These are phyloP conservation scores for Phascolomyces articulosus DNA, from an alignment of 371 early-diverging fungal genomes.

Conservation along the genomic window DNA sequence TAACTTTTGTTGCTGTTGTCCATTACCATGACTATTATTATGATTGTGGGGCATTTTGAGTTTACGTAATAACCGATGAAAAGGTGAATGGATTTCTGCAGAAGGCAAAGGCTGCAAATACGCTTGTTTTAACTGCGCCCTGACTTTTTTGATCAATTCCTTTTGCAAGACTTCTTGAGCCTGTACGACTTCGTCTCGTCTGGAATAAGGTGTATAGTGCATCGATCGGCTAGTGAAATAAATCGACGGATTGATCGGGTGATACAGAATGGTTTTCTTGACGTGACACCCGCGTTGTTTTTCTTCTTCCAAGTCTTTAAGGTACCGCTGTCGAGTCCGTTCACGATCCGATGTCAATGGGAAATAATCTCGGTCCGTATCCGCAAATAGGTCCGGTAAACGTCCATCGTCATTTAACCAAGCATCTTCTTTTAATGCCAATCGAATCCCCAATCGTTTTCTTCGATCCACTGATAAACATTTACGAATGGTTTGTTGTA, in stretches of 20 bases:
- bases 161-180: conserved; percentile 35
- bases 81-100: conserved; percentile 26
- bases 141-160: conserved; percentile 34
- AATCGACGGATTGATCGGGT: conserved; percentile 44
- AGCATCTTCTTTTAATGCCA: conserved; percentile 51
- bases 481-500: conserved; percentile 55
- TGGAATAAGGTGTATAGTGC: conserved; percentile 22
- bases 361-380: conserved; percentile 1
- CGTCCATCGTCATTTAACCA: conserved; percentile 49
- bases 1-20: conserved; percentile 16
- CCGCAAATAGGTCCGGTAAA: conserved; percentile 19
- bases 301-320: conserved; percentile 32
- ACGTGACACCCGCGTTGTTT: conserved; percentile 25
- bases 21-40: too few species aligned
- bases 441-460: conserved; percentile 45
- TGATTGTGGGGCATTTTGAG: conserved; percentile 21
- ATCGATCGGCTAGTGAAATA: conserved; percentile 42
- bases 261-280: conserved; percentile 39
- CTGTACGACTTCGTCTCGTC: conserved; percentile 30
- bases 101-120: conserved; percentile 24
- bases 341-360: conserved; percentile 19
- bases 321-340: conserved; percentile 18
- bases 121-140: conserved; percentile 31
- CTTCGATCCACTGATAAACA: conserved; percentile 50
- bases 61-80: conserved; percentile 36